phyloP scores from a whole-genome alignment of 2,329 filamentous ascomycete genomes.

The Bertia moriformis region DNA sequence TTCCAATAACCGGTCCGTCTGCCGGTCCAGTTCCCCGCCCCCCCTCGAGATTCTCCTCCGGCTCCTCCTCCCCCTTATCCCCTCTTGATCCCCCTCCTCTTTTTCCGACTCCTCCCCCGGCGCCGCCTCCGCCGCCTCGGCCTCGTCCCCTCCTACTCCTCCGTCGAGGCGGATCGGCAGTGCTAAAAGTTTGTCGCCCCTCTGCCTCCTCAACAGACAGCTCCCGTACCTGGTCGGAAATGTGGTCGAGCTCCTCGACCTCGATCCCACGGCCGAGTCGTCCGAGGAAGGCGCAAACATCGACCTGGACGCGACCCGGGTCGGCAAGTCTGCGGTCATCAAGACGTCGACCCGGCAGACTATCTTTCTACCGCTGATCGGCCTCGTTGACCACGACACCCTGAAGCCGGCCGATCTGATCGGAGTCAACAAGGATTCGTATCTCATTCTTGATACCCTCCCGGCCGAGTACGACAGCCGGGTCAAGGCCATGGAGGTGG shows the following conservation, averaged over 20 bases:
- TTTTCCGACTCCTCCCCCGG: conserved; percentile 4
- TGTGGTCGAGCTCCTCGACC: conserved; percentile 89
- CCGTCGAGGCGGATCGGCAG: not conserved
- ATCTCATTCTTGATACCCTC: conserved; percentile 88
- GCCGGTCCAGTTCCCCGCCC: not conserved
- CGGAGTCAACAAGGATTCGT: conserved; percentile 97
- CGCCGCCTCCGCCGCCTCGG: no score
- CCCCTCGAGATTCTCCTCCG: not conserved
- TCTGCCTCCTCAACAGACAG: conserved; percentile 46
- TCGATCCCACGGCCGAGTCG: conserved; percentile 90
- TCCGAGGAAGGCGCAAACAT: conserved; percentile 98
- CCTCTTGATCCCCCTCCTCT: conserved; percentile 6
- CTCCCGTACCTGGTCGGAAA: conserved; percentile 96
- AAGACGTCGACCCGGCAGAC: conserved; percentile 98
- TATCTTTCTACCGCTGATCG: conserved; percentile 94
- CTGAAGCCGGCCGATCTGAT: conserved; percentile 93
- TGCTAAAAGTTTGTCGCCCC: not conserved
- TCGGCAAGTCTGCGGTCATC: conserved; percentile 97
- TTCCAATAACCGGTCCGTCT: conserved; percentile 78
- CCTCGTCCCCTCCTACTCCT: not conserved
- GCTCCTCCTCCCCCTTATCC: conserved; percentile 3
- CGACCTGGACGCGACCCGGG: conserved; percentile 86
- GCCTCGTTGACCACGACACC: conserved; percentile 86
- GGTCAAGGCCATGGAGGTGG: conserved; percentile 99
- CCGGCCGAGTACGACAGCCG: conserved; percentile 96